Percentiles rank a stretch among this genome's conserved stretches.
phyloP scores from a whole-genome alignment of 805 yeast species.

The Wickerhamomyces chaumierensis region DNA sequence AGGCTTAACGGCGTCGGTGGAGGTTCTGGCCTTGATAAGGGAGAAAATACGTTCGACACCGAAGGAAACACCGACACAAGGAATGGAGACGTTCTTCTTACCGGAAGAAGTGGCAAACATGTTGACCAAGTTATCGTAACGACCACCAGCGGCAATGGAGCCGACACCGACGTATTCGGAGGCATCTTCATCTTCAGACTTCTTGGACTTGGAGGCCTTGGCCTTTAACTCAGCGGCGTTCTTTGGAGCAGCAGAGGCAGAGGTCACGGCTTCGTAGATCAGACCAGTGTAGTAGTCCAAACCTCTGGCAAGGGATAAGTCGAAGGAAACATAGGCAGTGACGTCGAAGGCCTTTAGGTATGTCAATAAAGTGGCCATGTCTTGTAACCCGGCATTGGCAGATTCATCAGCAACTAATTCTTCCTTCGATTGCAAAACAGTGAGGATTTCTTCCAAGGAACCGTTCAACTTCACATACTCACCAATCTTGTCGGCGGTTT shows the following conservation, averaged over 20 bases:
- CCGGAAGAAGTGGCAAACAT: constrained; percentile 85
- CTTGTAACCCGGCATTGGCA: constrained; percentile 74
- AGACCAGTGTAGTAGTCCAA: constrained; percentile 95
- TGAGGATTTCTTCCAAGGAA: constrained; percentile 50
- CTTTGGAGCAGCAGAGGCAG: constrained; percentile 90
- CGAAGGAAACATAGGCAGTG: constrained; percentile 61
- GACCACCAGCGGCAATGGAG: constrained; percentile 97
- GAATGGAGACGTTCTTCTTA: constrained; percentile 69
- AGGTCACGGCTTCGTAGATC: constrained; percentile 92
- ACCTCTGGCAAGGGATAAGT: constrained; percentile 93
- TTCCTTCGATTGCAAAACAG: constrained; percentile 43
- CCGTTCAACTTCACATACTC: constrained; percentile 84
- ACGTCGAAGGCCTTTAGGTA: constrained; percentile 81
- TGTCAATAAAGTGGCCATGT: constrained; percentile 63
- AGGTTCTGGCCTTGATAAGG: constrained; percentile 66
- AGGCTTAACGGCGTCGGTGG: constrained; percentile 47
- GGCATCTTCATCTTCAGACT: constrained; percentile 72
- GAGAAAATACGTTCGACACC: constrained; percentile 96
- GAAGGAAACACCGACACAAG: constrained; percentile 95
- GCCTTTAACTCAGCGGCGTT: constrained; percentile 61
- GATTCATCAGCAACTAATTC: constrained; percentile 50
- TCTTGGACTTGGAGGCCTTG: constrained; percentile 20
- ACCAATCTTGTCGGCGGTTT: constrained; percentile 88
- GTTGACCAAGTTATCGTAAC: constrained; percentile 93
- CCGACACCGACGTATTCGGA: constrained; percentile 97